phyloP scores from a whole-genome alignment of 805 yeast genomes.

The Hanseniaspora vineae region DNA sequence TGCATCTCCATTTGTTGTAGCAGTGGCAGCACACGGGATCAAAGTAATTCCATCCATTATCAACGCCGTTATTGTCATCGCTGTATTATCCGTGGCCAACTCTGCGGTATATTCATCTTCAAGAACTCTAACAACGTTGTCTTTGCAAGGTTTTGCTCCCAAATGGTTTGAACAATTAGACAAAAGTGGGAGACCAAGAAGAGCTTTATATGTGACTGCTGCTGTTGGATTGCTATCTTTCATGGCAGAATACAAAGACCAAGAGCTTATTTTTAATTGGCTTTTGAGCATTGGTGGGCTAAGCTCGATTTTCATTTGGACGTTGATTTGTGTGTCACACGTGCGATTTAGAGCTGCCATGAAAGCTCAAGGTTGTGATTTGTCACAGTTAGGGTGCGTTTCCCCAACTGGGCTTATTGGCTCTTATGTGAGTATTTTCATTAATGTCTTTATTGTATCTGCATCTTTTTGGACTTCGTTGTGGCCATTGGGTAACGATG shows the following conservation, averaged over 20 bases:
- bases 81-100: constrained; percentile 50
- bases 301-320: constrained; percentile 73
- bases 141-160: constrained; percentile 42
- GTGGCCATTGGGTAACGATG: constrained; percentile 36
- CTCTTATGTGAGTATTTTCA: constrained; percentile 36
- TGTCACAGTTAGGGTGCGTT: constrained; percentile 44
- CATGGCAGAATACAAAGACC: constrained; percentile 45
- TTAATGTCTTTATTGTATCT: constrained; percentile 42
- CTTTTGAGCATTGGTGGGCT: constrained; percentile 65
- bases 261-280: constrained; percentile 58
- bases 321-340: constrained; percentile 55
- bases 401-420: constrained; percentile 51
- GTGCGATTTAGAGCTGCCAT: constrained; percentile 51
- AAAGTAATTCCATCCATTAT: constrained; percentile 39
- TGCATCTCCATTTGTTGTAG: constrained; percentile 42
- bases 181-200: constrained; percentile 42
- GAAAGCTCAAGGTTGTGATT: constrained; percentile 38
- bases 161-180: constrained; percentile 33
- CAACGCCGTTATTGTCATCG: constrained; percentile 45
- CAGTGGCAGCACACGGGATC: constrained; percentile 33
- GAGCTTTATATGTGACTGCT: constrained; percentile 30
- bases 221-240: constrained; percentile 45
- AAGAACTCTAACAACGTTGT: constrained; percentile 39
- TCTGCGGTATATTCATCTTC: constrained; percentile 49
- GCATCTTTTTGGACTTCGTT: constrained; percentile 67